Evolutionary conservation across 2,329 filamentous ascomycete species (phyloP), one percentile per base, ranked within the genome.

Genomic region (Calonectria ilicicola): DNA sequence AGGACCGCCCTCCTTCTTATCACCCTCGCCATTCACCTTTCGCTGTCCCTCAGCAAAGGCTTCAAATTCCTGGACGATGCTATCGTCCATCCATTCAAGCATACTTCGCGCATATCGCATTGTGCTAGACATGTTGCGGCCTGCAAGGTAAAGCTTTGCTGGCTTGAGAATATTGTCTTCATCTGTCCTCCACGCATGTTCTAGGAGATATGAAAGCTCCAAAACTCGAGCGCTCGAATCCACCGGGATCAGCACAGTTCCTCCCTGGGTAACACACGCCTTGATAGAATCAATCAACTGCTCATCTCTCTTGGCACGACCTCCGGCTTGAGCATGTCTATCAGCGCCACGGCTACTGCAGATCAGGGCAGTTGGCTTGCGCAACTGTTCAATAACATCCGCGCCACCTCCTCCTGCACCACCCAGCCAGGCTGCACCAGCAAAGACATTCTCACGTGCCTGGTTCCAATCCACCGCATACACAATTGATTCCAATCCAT

Each of bases 391-490:
- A 69, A 98, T 95, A 23, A 99, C 95, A 81, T 98, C 95, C 10
- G 94, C 93, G 23, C 95, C 94, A 47, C 94, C 94, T 0, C 91
- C 91, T 35, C 93, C 94, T 26, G 93, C 92, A 7, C 95, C 94
- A 56, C 95, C 95, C 49, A 99, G 89, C 95, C 97, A 98, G 29
- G 96, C 95, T 26, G 97, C 97, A 74, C 96, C 96, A 0, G 96
- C 93, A 72, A 98, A 92, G 19, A 98, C 95, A 84, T 98, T 98
- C 82, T 99, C 97, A 77, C 95, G 92, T n/a, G 94, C 95, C 84
- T 98, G 96, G 79, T 98, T 98, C 97, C 97, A 99, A 81, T 98
- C 96, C 21, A 98, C 95, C 0, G 97, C 96, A 80, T 99, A 98
- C 1, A 99, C 96, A 49, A 99, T 96, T 1, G 96, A 98, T 83